Evolutionary conservation across 2,329 filamentous ascomycete genomes (phyloP), one percentile per base, ranked within the genome.

Genomic region (Colletotrichum orchidophilum): DNA sequence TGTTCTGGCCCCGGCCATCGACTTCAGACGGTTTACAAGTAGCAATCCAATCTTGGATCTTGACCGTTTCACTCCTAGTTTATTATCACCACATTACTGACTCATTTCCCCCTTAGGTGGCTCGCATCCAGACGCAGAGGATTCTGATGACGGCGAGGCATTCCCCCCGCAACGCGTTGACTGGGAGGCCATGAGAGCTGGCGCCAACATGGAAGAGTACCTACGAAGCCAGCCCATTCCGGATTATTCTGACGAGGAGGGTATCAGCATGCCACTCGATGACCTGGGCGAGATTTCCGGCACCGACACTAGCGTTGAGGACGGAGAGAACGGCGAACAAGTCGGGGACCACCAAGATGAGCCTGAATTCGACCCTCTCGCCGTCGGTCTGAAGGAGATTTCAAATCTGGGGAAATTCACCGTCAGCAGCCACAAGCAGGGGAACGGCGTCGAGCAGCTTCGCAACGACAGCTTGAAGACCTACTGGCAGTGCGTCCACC

Each of bases 321-420:
- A 79, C 4, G 81, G 78, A 57, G 75, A 73, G 24, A 71, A 69
- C 35, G 58, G 50, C n/a, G 75, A 71, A 7, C 72, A 75, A 12
- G 70, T 67, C 11, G 78, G 73, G 52, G 76, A 76, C 9, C 77
- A 76, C 8, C 78, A 74, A 4, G 73, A 79, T 11, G 80, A 78
- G 35, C 79, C 81, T 7, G 81, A 83, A 33, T 88, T 91, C 63
- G 85, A 91, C 66, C 83, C 90, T 15, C 82, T 85, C 21, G 86
- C 86, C 21, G 78, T 87, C 12, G 86, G 91, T 53, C 84, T 96
- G 73, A 95, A 95, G 79, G 94, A 96, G 79, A 96, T 96, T 78
- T 94, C 92, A 76, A 95, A 94, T 73, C 87, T 96, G 24, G 94
- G 93, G 35, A 93, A 91, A 74, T 96, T 94, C 86, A 95, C 93